A percentile compares a stretch with the other conserved stretches of the same genome.
phyloP scores from a whole-genome alignment of 495 filamentous ascomycete genomes.

The Penicillium steckii region DNA sequence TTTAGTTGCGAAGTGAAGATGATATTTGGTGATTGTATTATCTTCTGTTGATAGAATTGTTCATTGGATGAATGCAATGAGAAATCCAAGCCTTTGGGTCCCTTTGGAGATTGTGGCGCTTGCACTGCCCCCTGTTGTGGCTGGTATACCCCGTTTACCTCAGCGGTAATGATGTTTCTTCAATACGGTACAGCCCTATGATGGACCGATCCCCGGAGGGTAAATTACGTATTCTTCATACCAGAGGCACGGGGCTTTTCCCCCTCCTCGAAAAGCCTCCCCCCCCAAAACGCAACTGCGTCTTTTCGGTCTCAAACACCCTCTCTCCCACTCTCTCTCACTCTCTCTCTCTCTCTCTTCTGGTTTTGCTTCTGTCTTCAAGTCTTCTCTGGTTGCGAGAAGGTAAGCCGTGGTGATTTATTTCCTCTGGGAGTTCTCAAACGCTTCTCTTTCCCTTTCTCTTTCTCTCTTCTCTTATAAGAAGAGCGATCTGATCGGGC shows the following conservation, averaged over 20 bases:
- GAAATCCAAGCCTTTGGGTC: too few species aligned
- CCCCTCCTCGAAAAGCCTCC: too few species aligned
- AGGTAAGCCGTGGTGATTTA: background rate
- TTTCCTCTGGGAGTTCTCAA: background rate
- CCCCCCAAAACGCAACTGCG: too few species aligned
- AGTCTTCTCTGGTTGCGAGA: conserved; percentile 1
- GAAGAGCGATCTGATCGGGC: conserved; percentile 5
- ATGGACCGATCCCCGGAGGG: background rate
- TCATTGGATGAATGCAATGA: too few species aligned
- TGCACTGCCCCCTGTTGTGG: conserved; percentile 10
- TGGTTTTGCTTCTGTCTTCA: background rate
- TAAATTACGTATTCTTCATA: background rate
- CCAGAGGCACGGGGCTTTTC: background rate
- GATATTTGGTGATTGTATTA: too few species aligned
- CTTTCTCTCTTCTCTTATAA: background rate
- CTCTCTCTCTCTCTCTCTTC: background rate
- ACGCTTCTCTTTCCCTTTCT: conserved; percentile 15
- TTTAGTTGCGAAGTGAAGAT: too few species aligned
- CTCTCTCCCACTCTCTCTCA: background rate
- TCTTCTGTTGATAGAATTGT: too few species aligned
- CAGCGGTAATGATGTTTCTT: background rate
- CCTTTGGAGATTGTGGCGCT: conserved; percentile 6
- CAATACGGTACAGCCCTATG: background rate
- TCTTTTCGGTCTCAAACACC: too few species aligned
- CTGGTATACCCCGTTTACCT: background rate